Percentiles rank a stretch among this genome's conserved stretches.
These are phyloP conservation scores for Podosphaera fusca DNA, from an alignment of 2,329 filamentous ascomycete species.

Conservation along the genomic window DNA sequence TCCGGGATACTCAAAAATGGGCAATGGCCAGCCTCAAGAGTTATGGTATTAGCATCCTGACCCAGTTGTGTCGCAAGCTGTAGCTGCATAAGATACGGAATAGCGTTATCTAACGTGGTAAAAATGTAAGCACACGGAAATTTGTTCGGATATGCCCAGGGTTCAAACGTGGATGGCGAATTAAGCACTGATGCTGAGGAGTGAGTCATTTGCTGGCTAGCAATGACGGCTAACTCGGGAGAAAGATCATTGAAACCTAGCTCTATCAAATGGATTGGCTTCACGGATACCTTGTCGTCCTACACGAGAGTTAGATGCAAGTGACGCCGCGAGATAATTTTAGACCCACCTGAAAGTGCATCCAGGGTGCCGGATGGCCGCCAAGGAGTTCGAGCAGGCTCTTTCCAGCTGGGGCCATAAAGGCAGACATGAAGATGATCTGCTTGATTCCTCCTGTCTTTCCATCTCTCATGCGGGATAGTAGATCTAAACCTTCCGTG, in stretches of 20 bases:
- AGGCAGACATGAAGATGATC: constrained; percentile 6
- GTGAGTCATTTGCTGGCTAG: constrained; percentile 3
- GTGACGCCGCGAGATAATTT: neutral
- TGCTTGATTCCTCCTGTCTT: constrained; percentile 6
- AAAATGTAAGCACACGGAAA: constrained; percentile 8
- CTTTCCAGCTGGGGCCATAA: constrained; percentile 5
- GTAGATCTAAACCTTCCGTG: constrained; percentile 4
- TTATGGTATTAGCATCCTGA: constrained; percentile 3
- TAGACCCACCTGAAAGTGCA: constrained; percentile 5
- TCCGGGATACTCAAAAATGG: constrained; percentile 7
- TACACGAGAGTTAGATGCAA: neutral
- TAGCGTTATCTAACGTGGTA: constrained; percentile 5
- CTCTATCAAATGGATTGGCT: neutral
- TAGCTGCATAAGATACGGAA: constrained; percentile 4
- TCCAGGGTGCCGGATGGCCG: constrained; percentile 6
- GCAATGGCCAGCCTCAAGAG: constrained; percentile 6
- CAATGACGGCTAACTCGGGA: constrained; percentile 1
- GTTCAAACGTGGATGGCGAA: constrained; percentile 7
- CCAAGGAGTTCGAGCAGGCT: constrained; percentile 5
- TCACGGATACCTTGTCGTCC: constrained; percentile 4
- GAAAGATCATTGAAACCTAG: constrained; percentile 6
- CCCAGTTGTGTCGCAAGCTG: constrained; percentile 6
- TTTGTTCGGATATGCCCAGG: constrained; percentile 4
- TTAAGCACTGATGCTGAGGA: constrained; percentile 4
- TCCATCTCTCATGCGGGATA: constrained; percentile 1